phyloP scores from a whole-genome alignment of 352 stramenopile genomes.

The Phytophthora sojae region DNA sequence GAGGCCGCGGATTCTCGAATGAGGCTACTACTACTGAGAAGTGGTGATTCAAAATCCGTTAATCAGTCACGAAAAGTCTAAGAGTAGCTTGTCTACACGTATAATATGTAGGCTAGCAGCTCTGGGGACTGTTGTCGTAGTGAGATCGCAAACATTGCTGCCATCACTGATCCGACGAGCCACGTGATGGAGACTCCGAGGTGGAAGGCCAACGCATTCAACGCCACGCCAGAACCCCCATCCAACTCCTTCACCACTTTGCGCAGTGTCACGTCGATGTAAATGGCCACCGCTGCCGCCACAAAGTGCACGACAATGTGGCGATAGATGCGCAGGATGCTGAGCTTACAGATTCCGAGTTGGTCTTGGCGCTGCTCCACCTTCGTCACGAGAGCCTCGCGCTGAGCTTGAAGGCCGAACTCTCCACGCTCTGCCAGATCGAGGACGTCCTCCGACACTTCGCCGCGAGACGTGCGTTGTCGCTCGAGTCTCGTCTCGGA shows the following conservation, averaged over 20 bases:
- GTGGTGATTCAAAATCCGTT: too few relatives aligned
- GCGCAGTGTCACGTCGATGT: slow-evolving; percentile 37
- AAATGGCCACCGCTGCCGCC: slow-evolving; percentile 53
- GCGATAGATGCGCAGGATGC: slow-evolving; percentile 60
- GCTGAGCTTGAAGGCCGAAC: slow-evolving; percentile 74
- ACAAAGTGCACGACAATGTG: slow-evolving; percentile 49
- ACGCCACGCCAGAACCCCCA: slow-evolving; percentile 30
- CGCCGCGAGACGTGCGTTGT: slow-evolving; percentile 40
- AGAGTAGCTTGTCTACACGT: too few relatives aligned
- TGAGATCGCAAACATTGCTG: slow-evolving; percentile 44
- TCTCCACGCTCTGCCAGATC: slow-evolving; percentile 68
- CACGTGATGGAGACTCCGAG: slow-evolving; percentile 57
- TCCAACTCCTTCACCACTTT: slow-evolving; percentile 22
- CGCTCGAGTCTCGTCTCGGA: slow-evolving; percentile 49
- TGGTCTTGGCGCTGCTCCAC: slow-evolving; percentile 68
- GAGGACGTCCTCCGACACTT: slow-evolving; percentile 59
- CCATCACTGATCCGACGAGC: slow-evolving; percentile 45
- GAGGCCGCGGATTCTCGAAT: too few relatives aligned
- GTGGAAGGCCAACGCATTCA: slow-evolving; percentile 47
- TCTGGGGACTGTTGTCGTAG: slow-evolving; percentile 57
- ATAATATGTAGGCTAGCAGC: slow-evolving; percentile 52
- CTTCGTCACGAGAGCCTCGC: slow-evolving; percentile 57
- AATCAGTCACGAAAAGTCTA: too few relatives aligned
- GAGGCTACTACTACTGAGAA: too few relatives aligned
- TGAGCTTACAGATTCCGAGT: slow-evolving; percentile 63